Evolutionary conservation across 495 filamentous ascomycete genomes (phyloP), one percentile per base, ranked within the genome.

Genomic region (Parmelia sp.): DNA sequence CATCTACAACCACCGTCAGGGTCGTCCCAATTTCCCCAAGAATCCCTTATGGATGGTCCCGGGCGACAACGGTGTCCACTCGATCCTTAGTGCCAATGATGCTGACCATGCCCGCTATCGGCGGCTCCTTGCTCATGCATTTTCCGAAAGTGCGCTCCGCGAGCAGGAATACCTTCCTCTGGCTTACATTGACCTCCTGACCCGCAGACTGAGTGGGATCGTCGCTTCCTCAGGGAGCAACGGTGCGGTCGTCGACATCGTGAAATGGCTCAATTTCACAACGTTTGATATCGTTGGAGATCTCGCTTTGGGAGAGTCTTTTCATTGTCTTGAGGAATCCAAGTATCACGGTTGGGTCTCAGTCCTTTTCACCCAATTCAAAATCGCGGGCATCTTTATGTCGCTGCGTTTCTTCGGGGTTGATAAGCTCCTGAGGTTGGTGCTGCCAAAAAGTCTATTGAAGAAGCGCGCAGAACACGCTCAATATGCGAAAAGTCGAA

Each of bases 221-320:
- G 58, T 0, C 0, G 1, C 3, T 35, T 60, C 58, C 0, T 5
- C 19, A 49, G 27, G n/a, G 23, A 21, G 12, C 19, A 37, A 37
- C 8, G 15, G 53, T 14, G 42, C 58, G 6, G n/a, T 47, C 2
- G 31, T 60, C 19, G 58, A 60, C 7, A 73, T 84, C 29, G 69
- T 70, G 12, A 67, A 72, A 5, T 80, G 76, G 81, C 77, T 77
- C 61, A 82, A 84, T 62, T 82, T 74, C 25, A 73, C 74, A 7
- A 82, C 83, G 0, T 86, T 86, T 65, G 83, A 88, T 60, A 79
- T 86, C 61, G 80, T 86, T 56, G 81, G 80, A 0, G 81, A 85
- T 61, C 73, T 86, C 15, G 74, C 76, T 6, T 84, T 83, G 61
- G 80, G 80, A 0, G 80, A 84, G 57, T 73, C 82, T 0, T 79